These are phyloP conservation scores for Erucastrum elatum DNA, from an alignment of 345 rosid genomes.

Conservation along the genomic window DNA sequence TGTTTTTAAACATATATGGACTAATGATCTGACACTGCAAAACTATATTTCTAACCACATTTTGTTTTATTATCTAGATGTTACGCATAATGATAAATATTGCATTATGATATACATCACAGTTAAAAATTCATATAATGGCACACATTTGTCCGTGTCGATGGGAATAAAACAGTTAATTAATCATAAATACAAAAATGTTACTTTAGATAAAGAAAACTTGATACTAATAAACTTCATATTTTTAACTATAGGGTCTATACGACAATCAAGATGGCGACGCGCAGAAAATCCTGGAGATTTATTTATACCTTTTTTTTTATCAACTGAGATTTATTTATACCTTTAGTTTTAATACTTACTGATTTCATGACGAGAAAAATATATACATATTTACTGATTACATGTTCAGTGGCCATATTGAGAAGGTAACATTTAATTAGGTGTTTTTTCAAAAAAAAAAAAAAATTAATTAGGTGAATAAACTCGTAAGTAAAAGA, in stretches of 20 bases:
- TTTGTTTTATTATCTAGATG: background rate
- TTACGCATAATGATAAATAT: background rate
- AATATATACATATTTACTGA: background rate
- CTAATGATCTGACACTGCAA: slow-evolving; percentile 1
- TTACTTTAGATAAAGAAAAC: slow-evolving; percentile 4
- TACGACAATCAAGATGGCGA: background rate
- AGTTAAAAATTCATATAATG: slow-evolving; percentile 14
- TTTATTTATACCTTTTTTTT: background rate
- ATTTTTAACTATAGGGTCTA: background rate
- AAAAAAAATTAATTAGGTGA: background rate
- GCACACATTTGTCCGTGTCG: slow-evolving; percentile 33
- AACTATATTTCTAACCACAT: background rate
- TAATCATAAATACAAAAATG: slow-evolving; percentile 2
- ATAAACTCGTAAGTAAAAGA: slow-evolving; percentile 1
- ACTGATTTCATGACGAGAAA: background rate
- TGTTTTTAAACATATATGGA: background rate
- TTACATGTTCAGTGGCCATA: background rate
- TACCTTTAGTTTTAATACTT: background rate
- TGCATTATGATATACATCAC: background rate
- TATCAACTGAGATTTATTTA: background rate
- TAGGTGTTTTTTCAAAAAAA: too few species aligned
- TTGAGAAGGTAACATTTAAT: background rate
- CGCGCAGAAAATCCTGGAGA: background rate
- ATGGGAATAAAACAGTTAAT: slow-evolving; percentile 5
- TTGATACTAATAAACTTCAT: slow-evolving; percentile 6